These are phyloP conservation scores for Cucumis hystrix DNA, from an alignment of 306 rosid genomes.

Conservation along the genomic window DNA sequence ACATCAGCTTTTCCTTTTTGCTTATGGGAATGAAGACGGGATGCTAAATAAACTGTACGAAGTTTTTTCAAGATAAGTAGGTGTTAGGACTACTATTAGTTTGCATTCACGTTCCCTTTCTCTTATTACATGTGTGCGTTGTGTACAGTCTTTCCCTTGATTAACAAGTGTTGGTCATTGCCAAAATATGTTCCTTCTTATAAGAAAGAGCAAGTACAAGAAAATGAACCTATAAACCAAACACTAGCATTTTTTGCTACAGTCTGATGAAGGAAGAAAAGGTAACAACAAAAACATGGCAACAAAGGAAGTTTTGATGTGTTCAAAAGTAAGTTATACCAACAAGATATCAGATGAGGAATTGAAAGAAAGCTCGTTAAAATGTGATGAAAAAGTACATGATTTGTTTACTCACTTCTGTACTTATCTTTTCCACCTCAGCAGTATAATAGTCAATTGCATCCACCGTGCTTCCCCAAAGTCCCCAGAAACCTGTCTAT, in stretches of 20 bases:
- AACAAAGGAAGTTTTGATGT: background rate
- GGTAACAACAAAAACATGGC: background rate
- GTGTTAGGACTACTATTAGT: background rate
- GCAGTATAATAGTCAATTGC: constrained; percentile 51
- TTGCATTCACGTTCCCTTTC: background rate
- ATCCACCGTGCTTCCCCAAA: constrained; percentile 48
- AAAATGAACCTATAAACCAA: background rate
- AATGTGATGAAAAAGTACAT: background rate
- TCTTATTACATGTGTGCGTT: background rate
- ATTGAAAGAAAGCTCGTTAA: background rate
- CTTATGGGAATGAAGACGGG: background rate
- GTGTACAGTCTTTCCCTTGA: background rate
- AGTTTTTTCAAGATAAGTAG: background rate
- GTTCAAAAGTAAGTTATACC: background rate
- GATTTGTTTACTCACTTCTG: constrained; percentile 36
- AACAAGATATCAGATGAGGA: background rate
- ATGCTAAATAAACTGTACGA: background rate
- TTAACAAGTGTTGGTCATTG: background rate
- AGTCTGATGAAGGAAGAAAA: background rate
- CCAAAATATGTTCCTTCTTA: background rate
- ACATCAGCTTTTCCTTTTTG: too few species aligned
- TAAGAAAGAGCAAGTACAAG: background rate
- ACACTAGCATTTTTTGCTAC: background rate
- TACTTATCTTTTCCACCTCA: constrained; percentile 26
- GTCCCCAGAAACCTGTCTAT: constrained; percentile 78